Percentiles rank a stretch among this genome's conserved stretches.
Conservation (phyloP, 1,284 basidiomycete species). For the Fomitopsis schrenkii region DNA sequence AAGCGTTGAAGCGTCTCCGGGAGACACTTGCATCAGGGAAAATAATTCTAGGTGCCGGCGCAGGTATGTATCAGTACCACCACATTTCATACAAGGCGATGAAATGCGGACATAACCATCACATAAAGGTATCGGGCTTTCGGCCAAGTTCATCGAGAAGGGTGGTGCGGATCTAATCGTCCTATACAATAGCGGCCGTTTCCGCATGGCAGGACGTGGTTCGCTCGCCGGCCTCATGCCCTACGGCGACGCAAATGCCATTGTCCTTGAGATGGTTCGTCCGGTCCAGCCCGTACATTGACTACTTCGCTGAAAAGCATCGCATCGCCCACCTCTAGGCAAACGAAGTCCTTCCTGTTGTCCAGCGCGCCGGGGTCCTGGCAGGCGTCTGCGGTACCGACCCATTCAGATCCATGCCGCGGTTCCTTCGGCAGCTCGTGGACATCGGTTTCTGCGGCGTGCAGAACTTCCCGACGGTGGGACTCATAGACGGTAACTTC, state of each 20-base stretch:
- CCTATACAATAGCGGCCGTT: slow-evolving; percentile 22
- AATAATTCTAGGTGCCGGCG: slow-evolving; percentile 19
- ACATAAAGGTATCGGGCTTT: slow-evolving; percentile 16
- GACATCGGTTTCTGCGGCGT: slow-evolving; percentile 22
- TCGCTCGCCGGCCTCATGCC: slow-evolving; percentile 22
- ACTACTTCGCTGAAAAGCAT: neutral
- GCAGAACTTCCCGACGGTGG: slow-evolving; percentile 24
- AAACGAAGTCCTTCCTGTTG: slow-evolving; percentile 18
- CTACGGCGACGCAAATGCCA: slow-evolving; percentile 22
- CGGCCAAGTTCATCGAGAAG: slow-evolving; percentile 21
- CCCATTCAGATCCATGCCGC: slow-evolving; percentile 21
- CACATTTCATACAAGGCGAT: neutral
- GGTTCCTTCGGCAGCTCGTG: slow-evolving; percentile 18
- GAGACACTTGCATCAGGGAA: slow-evolving; percentile 14
- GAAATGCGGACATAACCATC: neutral
- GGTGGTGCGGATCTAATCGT: slow-evolving; percentile 22
- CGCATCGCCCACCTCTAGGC: slow-evolving; percentile 9
- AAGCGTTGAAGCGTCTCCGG: slow-evolving; percentile 16
- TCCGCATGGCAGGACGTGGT: slow-evolving; percentile 20
- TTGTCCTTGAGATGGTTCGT: slow-evolving; percentile 20
- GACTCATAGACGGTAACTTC: slow-evolving; percentile 20
- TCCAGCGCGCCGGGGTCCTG: slow-evolving; percentile 15
- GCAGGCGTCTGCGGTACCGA: slow-evolving; percentile 23
- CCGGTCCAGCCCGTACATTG: neutral
- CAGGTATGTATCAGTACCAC: slow-evolving; percentile 3